A percentile compares a stretch with the other conserved stretches of the same genome.
Evolutionary conservation across 192 early-diverging fungal species (phyloP).

Genomic region (Entomortierella beljakovae): DNA sequence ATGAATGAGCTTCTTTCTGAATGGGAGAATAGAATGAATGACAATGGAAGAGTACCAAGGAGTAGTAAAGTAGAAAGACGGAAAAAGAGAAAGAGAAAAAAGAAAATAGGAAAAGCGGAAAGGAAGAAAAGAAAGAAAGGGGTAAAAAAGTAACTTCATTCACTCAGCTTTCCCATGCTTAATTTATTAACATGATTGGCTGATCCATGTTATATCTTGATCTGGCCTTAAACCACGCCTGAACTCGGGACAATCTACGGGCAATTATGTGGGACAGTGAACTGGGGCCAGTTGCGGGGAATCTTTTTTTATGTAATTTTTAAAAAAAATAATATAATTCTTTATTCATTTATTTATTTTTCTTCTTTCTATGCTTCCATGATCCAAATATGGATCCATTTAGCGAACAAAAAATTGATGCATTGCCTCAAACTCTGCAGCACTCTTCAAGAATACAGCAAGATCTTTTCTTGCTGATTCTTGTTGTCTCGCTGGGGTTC

Average conservation of each 20-base stretch:
- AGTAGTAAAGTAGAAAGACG: not conserved
- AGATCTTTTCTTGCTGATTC: constrained; percentile 26
- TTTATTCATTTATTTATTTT: constrained; percentile 6
- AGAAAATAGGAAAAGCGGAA: constrained; percentile 1
- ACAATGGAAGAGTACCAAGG: too few relatives aligned
- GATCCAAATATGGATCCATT: not conserved
- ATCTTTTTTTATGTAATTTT: constrained; percentile 29
- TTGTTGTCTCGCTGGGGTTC: constrained; percentile 22
- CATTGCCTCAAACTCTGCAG: constrained; percentile 50
- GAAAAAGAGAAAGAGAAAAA: constrained; percentile 8
- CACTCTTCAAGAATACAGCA: constrained; percentile 38
- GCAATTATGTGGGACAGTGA: constrained; percentile 6
- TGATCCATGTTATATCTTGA: not conserved
- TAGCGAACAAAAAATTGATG: constrained; percentile 52
- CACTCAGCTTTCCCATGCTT: constrained; percentile 3
- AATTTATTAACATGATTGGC: constrained; percentile 2
- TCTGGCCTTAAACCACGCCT: not conserved
- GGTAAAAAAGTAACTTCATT: too few relatives aligned
- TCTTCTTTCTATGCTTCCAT: not conserved
- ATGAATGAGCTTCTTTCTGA: constrained; percentile 7
- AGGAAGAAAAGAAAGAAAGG: not conserved
- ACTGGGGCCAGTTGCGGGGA: constrained; percentile 36
- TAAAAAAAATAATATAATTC: not conserved
- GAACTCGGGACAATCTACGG: constrained; percentile 16
- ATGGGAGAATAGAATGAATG: constrained; percentile 5